Evolutionary conservation across 2,329 filamentous ascomycete genomes (phyloP).

Genomic region (Cladorrhinum sp.): DNA sequence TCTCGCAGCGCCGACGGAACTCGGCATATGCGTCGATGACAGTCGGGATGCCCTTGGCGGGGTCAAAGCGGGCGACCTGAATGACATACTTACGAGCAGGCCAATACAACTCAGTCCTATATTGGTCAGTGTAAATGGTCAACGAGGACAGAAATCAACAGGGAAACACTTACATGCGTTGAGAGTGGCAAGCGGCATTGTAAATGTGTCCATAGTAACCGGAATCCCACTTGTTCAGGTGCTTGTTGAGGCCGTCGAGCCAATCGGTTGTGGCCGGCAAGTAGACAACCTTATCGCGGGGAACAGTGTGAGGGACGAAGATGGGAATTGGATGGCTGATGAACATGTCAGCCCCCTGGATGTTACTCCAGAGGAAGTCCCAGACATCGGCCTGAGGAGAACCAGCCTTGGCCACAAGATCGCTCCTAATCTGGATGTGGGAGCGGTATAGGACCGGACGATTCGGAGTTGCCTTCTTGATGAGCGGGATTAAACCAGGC

Average conservation of each 20-base stretch:
- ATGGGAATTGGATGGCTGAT: constrained; percentile 75
- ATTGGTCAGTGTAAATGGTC: background rate
- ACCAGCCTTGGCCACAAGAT: constrained; percentile 61
- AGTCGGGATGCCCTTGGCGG: constrained; percentile 76
- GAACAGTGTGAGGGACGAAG: constrained; percentile 70
- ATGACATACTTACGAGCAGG: constrained; percentile 69
- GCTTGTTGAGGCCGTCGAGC: constrained; percentile 79
- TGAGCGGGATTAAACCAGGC: constrained; percentile 72
- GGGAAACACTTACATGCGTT: constrained; percentile 50
- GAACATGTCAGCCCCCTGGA: constrained; percentile 71
- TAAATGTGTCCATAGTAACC: constrained; percentile 75
- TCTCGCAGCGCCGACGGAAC: constrained; percentile 61
- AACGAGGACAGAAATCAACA: background rate
- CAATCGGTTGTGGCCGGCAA: constrained; percentile 81
- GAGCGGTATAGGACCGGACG: constrained; percentile 77
- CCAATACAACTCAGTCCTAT: constrained; percentile 52
- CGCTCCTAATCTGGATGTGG: constrained; percentile 78
- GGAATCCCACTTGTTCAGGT: constrained; percentile 65
- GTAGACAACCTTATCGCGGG: constrained; percentile 65
- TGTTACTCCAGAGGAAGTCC: constrained; percentile 70
- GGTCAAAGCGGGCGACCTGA: constrained; percentile 79
- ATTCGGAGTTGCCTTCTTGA: constrained; percentile 67
- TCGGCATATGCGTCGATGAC: constrained; percentile 73
- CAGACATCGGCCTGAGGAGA: constrained; percentile 71
- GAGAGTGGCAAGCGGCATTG: constrained; percentile 57